Evolutionary conservation across 352 stramenopile genomes (phyloP), one percentile per base, ranked within the genome.

Genomic region (Globisporangium orthogonon): DNA sequence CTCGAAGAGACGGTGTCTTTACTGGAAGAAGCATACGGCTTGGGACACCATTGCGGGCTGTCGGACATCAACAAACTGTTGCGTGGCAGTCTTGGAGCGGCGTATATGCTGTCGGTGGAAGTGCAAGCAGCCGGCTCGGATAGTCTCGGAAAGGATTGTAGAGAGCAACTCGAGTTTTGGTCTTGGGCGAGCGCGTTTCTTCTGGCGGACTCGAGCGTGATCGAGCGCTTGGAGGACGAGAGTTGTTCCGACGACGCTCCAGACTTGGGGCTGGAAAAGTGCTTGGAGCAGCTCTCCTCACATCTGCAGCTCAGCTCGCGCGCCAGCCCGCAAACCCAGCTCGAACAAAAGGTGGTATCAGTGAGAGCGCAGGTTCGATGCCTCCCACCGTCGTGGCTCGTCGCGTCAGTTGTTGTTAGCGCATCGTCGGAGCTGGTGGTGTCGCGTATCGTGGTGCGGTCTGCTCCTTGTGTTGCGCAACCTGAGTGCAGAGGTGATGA

Each of bases 351-450:
- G 35, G 40, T 56, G 29, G 17, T 67, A 3, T 46, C 31, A 7
- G 61, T 66, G 41, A 39, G 50, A 13, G 39, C 66, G n/a, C 62
- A 73, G 44, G 50, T 83, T 52, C 47, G 48, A 7, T 46, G 60
- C 11, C 61, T 86, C 14, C 74, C 73, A 56, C 44, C 67, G 39
- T 65, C 64, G 5, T 86, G 76, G 76, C 15, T 70, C 15, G 60
- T 78, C 39, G 61, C 76, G n/a, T 76, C 76, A 4, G 41, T 86
- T 28, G 66, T 56, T 43, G 66, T 83, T 48, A 61, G 56, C 15
- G 45, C 59, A n/a, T 70, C 68, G 9, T 81, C 67, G 33, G 76
- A 86, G 45, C 62, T 86, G 15, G 60, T 86, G 30, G 51, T 84
- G 23, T 71, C 71, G 31, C 74, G 74, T 31, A 60, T 84, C 29